Evolutionary conservation across 306 rosid genomes (phyloP), one percentile per base, ranked within the genome.

Genomic region (Inga oerstediana): DNA sequence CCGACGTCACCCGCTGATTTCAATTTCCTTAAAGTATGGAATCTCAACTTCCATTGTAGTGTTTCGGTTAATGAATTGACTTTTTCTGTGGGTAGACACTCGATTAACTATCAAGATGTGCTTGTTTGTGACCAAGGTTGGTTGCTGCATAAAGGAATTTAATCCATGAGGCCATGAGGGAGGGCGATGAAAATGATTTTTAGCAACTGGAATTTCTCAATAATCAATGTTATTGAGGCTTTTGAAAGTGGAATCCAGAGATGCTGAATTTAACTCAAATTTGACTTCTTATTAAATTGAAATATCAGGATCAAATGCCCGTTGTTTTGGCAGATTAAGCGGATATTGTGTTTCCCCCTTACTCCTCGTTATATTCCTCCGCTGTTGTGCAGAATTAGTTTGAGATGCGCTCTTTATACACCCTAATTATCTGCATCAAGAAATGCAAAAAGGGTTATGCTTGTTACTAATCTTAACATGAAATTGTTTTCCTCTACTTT

Each of bases 1-100:
- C 70, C 66, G 76, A 83, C 32, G 54, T 66, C 84, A 74, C 75
- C 84, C 2, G 65, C 82, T 73, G 98, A 94, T 79, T 92, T 94
- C 81, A 79, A 81, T 86, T 96, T 89, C 90, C 85, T 91, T 54
- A 91, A 96, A 95, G 98, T 87, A 43, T 2, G 69, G 72, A 32
- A 75, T 52, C 81, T 77, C 10, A 9, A 7, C 13, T 54, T 66
- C 80, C 39, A 7, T 44, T 43, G 24, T 35, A 1, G 43, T 46
- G 71, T 35, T 39, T 20, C 3, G 30, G 39, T 39, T 32, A 10
- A 7, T 76, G 20, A 15, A 2, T 16, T 62, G 5, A 22, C 22
- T 77, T 3, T 17, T 54, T 75, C 16, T 3, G 30, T 48, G 24
- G 30, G 61, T 30, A 24, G 61, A 48, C 14, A 43, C 58, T 45